Conservation (phyloP, 176 grass and related monocot genomes). For the Calamus simplicifolius region DNA sequence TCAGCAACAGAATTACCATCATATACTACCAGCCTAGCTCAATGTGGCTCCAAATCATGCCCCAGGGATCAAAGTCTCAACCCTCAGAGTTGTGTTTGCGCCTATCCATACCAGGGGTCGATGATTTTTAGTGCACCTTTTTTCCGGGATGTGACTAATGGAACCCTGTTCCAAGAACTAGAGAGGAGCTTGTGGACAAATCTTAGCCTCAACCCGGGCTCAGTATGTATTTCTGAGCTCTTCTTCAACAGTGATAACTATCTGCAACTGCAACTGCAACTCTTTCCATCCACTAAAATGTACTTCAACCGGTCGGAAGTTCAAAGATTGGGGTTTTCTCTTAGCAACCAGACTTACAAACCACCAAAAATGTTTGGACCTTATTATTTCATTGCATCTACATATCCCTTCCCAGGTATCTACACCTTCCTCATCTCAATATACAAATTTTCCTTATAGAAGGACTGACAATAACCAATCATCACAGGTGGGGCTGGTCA, state of each 20-base stretch:
- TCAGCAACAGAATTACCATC: conserved; percentile 5
- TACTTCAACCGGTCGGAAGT: conserved; percentile 39
- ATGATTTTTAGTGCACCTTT: conserved; percentile 46
- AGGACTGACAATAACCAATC: too few species aligned
- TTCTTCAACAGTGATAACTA: conserved; percentile 34
- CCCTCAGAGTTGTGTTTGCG: conserved; percentile 53
- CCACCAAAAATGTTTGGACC: conserved; percentile 54
- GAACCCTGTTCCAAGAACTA: conserved; percentile 28
- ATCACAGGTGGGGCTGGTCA: conserved; percentile 30
- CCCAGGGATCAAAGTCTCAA: conserved; percentile 34
- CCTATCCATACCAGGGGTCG: conserved; percentile 45
- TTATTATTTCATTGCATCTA: conserved; percentile 47
- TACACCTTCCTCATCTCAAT: neutral
- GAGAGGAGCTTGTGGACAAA: conserved; percentile 42
- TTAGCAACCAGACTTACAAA: conserved; percentile 47
- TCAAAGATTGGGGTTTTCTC: conserved; percentile 32
- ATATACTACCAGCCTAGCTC: conserved; percentile 43
- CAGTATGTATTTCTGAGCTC: conserved; percentile 52
- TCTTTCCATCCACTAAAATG: conserved; percentile 44
- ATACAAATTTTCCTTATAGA: too few species aligned
- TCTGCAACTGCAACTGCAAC: conserved; percentile 34
- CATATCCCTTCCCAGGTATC: conserved; percentile 16
- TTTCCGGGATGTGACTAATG: conserved; percentile 38
- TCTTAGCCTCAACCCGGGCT: conserved; percentile 21
- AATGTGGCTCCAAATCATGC: conserved; percentile 40